Evolutionary conservation across 2,329 filamentous ascomycete species (phyloP).

Genomic region (Fusarium tricinctum): DNA sequence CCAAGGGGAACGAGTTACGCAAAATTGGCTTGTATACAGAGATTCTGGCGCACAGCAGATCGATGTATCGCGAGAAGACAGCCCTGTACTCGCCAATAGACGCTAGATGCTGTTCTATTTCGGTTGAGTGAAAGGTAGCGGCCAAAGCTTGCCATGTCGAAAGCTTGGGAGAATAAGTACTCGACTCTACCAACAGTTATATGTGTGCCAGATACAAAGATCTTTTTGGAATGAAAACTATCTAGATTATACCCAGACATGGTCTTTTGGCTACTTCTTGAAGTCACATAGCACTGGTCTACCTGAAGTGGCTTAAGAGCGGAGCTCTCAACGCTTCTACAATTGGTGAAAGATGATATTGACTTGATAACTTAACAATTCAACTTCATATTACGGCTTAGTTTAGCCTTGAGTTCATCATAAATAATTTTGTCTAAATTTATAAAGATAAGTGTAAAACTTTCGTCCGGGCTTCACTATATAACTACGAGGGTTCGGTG

Average conservation of each 20-base stretch:
- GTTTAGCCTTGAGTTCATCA: too few relatives aligned
- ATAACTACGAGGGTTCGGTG: too few relatives aligned
- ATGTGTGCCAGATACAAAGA: not conserved
- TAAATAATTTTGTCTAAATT: too few relatives aligned
- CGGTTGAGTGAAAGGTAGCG: not conserved
- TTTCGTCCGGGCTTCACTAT: too few relatives aligned
- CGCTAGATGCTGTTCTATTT: not conserved
- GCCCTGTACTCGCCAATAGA: not conserved
- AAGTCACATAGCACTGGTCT: constrained; percentile 23
- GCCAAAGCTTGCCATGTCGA: not conserved
- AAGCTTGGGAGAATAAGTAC: too few relatives aligned
- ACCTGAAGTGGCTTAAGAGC: constrained; percentile 34
- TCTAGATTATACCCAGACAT: not conserved
- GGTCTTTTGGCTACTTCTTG: constrained; percentile 30
- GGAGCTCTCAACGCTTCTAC: not conserved
- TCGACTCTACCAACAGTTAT: too few relatives aligned
- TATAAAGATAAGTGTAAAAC: too few relatives aligned
- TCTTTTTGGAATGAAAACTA: too few relatives aligned
- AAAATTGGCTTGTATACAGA: not conserved
- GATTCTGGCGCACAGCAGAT: not conserved
- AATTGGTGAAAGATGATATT: too few relatives aligned
- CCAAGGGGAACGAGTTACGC: not conserved
- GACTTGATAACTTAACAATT: too few relatives aligned
- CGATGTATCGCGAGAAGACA: not conserved
- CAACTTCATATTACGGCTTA: too few relatives aligned